phyloP scores from a whole-genome alignment of 768 basidiomycete genomes.

The Brasilioporus rufonigricans region DNA sequence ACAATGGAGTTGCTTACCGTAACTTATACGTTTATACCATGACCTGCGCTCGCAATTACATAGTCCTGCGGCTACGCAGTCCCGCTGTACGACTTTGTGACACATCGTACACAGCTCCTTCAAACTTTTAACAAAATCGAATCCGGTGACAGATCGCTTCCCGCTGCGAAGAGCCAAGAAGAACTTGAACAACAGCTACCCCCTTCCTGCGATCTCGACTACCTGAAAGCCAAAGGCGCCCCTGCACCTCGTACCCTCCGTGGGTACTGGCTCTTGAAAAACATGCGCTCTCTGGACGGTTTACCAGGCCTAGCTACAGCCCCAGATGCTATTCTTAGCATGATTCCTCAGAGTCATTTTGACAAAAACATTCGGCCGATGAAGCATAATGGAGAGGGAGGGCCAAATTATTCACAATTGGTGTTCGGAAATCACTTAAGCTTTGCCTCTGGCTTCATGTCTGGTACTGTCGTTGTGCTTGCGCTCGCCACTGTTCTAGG shows the following conservation, averaged over 20 bases:
- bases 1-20: not conserved
- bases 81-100: slow-evolving; percentile 57
- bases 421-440: slow-evolving; percentile 2
- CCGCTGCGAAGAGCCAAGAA: not conserved
- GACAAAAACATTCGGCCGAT: slow-evolving; percentile 17
- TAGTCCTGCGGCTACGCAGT: slow-evolving; percentile 70
- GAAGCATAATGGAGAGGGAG: not conserved
- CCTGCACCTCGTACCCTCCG: slow-evolving; percentile 33
- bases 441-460: slow-evolving; percentile 19
- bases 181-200: not conserved
- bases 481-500: slow-evolving; percentile 8
- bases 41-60: not conserved
- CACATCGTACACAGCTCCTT: slow-evolving; percentile 51
- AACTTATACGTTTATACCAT: not conserved
- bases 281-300: slow-evolving; percentile 54
- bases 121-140: slow-evolving; percentile 44
- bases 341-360: slow-evolving; percentile 15
- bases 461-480: slow-evolving; percentile 10
- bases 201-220: slow-evolving; percentile 6
- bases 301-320: slow-evolving; percentile 44
- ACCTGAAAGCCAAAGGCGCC: not conserved
- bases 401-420: not conserved
- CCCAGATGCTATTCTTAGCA: slow-evolving; percentile 17
- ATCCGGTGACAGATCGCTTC: slow-evolving; percentile 32
- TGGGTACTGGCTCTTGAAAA: slow-evolving; percentile 51